These are phyloP conservation scores for Kodamaea derodonti DNA, from an alignment of 1,139 yeast species.

Conservation along the genomic window DNA sequence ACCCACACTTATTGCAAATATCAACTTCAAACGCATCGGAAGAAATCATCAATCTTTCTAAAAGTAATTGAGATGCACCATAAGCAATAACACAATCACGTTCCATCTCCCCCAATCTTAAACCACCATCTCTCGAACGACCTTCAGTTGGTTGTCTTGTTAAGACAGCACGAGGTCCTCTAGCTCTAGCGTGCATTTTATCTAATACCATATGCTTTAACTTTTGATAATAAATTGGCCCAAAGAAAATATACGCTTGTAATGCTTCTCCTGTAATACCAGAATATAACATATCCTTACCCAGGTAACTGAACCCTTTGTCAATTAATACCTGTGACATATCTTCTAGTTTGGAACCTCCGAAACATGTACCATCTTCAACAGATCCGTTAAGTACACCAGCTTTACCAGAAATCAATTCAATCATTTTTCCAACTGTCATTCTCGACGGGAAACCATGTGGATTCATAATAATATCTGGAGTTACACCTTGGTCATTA, in stretches of 20 bases:
- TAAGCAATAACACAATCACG: slow-evolving; percentile 99
- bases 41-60: slow-evolving; percentile 93
- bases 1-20: slow-evolving; percentile 91
- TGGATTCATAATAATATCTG: slow-evolving; percentile 97
- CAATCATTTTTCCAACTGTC: slow-evolving; percentile 99
- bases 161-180: slow-evolving; percentile 97
- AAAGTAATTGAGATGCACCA: slow-evolving; percentile 92
- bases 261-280: slow-evolving; percentile 97
- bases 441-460: slow-evolving; percentile 99
- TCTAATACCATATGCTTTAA: slow-evolving; percentile 98
- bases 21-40: slow-evolving; percentile 98
- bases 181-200: slow-evolving; percentile 98
- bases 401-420: slow-evolving; percentile 92
- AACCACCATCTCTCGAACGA: slow-evolving; percentile 98
- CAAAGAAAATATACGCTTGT: slow-evolving; percentile 96
- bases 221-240: slow-evolving; percentile 96
- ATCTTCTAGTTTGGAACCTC: slow-evolving; percentile 91
- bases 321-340: slow-evolving; percentile 92
- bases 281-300: slow-evolving; percentile 96
- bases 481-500: slow-evolving; percentile 82
- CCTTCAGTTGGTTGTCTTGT: slow-evolving; percentile 99
- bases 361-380: slow-evolving; percentile 97
- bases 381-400: slow-evolving; percentile 90
- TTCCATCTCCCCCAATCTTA: slow-evolving; percentile 99
- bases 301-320: slow-evolving; percentile 90